Conservation (phyloP, 768 basidiomycete genomes). For the Russula lepida region DNA sequence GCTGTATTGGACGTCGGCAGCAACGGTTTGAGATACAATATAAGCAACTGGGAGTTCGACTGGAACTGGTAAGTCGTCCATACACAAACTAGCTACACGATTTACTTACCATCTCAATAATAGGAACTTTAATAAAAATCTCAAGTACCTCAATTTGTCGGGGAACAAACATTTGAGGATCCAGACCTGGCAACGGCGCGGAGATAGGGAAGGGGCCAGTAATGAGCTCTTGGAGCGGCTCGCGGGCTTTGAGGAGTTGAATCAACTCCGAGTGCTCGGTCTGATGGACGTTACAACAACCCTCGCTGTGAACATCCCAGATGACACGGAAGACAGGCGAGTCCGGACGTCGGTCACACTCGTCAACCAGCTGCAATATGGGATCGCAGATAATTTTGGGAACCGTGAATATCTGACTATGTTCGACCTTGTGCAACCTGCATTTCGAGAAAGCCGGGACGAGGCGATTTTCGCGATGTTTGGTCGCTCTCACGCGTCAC, state of each 20-base stretch:
- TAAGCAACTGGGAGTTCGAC: constrained; percentile 97
- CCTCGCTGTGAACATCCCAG: constrained; percentile 53
- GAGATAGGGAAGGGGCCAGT: constrained; percentile 28
- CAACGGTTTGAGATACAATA: constrained; percentile 92
- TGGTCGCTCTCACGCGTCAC: constrained; percentile 57
- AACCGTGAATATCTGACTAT: constrained; percentile 71
- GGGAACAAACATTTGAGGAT: constrained; percentile 97
- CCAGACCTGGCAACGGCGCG: constrained; percentile 54
- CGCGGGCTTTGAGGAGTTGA: constrained; percentile 83
- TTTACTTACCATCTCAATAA: background rate
- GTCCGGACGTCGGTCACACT: constrained; percentile 86
- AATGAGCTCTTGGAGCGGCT: constrained; percentile 30
- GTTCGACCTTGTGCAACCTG: constrained; percentile 86
- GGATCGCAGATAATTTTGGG: constrained; percentile 90
- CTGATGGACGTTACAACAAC: constrained; percentile 90
- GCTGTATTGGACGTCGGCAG: constrained; percentile 86
- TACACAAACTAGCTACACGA: background rate
- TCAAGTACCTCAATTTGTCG: constrained; percentile 91
- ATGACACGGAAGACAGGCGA: constrained; percentile 81
- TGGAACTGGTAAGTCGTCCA: constrained; percentile 85
- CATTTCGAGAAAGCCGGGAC: constrained; percentile 66
- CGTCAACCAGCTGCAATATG: constrained; percentile 89
- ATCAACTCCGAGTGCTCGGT: constrained; percentile 81
- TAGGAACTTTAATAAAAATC: constrained; percentile 94
- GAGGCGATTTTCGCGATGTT: constrained; percentile 97